Base-by-base conservation (phyloP, 345 rosid genomes). In the Clausena lansium region DNA sequence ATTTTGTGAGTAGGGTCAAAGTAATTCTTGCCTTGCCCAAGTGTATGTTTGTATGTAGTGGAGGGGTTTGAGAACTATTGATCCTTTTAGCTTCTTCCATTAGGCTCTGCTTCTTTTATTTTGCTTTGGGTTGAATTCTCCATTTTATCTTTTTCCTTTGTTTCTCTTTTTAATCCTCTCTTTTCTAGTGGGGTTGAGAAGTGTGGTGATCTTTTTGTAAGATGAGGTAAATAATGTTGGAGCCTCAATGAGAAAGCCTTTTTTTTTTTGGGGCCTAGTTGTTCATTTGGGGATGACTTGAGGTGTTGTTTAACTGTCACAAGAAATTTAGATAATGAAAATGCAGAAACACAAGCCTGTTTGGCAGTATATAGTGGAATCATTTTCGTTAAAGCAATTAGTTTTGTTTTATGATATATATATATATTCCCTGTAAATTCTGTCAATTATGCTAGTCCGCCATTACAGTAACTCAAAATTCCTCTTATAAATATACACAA, bases 171-270 rank as follows among this genome's bases (percentile, higher is more conserved):
- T 52, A 52, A 52, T 52, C 22, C 50, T 11, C 50, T 45, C 15
- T 45, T 45, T 45, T 45, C 50, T 45, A 45, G 57, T 74, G 85
- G 82, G 77, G 82, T 74, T 74, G 85, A 80, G 68, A 79, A 78
- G 68, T 82, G 65, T 80, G 77, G 68, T 79, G 62, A 83, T 79
- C 81, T 66, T 70, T 81, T 75, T 82, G 87, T 82, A 67, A 32
- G 71, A 77, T 75, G 83, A 78, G 82, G 80, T 54, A 59, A 86
- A 86, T 83, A 85, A 83, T 78, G 70, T 67, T 77, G 74, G 68
- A 74, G 69, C 69, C 70, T 77, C 73, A 36, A 24, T 76, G 65
- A 38, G 66, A 55, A 66, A 33, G 39, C 39, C 76, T 54, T 66
- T 73, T 80, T 74, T 5, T 28, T 17, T 50, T 17, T 19, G 1